These are phyloP conservation scores for Lasiosphaeris hirsuta DNA, from an alignment of 495 filamentous ascomycete species.

Conservation along the genomic window DNA sequence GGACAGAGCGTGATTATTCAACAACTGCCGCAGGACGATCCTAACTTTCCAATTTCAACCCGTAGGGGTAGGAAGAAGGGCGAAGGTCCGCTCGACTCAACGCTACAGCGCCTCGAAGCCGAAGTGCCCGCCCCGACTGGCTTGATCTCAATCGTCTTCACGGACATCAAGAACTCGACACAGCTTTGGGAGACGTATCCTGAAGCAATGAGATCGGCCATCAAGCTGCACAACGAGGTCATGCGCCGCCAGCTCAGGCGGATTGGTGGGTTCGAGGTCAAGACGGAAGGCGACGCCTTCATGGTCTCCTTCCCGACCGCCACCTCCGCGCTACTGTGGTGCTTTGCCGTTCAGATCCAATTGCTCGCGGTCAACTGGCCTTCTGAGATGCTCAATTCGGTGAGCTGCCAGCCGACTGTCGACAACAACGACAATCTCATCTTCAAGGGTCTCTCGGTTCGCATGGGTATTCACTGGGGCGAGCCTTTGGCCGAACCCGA, in stretches of 20 bases:
- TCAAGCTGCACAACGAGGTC: constrained; percentile 92
- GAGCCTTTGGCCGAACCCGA: constrained; percentile 91
- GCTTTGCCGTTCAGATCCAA: constrained; percentile 85
- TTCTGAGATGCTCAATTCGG: constrained; percentile 81
- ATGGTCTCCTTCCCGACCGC: constrained; percentile 98
- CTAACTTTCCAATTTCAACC: constrained; percentile 54
- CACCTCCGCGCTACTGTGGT: constrained; percentile 91
- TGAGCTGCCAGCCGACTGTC: constrained; percentile 73
- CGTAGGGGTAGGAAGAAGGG: constrained; percentile 61
- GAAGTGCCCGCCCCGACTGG: constrained; percentile 89
- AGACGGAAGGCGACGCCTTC: constrained; percentile 99
- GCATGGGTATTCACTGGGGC: constrained; percentile 97
- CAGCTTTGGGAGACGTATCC: constrained; percentile 95
- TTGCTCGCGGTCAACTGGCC: constrained; percentile 91
- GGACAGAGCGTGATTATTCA: constrained; percentile 75
- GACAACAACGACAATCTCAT: constrained; percentile 88
- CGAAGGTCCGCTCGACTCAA: constrained; percentile 72
- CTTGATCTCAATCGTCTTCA: constrained; percentile 91
- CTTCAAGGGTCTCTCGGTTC: constrained; percentile 86
- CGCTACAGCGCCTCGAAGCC: constrained; percentile 74
- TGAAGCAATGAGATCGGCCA: constrained; percentile 89
- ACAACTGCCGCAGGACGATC: constrained; percentile 63
- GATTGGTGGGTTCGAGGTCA: constrained; percentile 97
- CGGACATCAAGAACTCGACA: constrained; percentile 98
- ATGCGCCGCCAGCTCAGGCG: constrained; percentile 90